These are phyloP conservation scores for Leccinum olivaceopallidum DNA, from an alignment of 768 basidiomycete species.

Conservation along the genomic window DNA sequence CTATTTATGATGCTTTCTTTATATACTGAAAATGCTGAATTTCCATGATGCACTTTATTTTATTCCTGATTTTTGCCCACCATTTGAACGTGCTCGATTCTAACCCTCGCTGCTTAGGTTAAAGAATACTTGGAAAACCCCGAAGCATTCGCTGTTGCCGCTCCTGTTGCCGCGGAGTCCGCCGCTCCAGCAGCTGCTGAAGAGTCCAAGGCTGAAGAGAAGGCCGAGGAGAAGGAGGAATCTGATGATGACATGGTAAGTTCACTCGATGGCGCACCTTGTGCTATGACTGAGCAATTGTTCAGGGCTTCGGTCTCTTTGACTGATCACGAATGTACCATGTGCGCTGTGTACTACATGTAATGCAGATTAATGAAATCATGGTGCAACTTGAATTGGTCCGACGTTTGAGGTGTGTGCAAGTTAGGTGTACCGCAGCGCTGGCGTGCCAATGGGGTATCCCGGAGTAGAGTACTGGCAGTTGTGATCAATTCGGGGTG, in stretches of 20 bases:
- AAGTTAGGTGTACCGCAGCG: background rate
- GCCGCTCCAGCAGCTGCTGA: constrained; percentile 56
- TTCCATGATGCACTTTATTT: constrained; percentile 38
- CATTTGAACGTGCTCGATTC: background rate
- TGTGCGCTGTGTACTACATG: constrained; percentile 14
- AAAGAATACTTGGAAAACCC: constrained; percentile 98
- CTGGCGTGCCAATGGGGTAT: constrained; percentile 9
- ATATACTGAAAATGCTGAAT: constrained; percentile 93
- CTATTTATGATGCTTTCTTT: constrained; percentile 31
- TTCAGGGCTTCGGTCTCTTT: constrained; percentile 91
- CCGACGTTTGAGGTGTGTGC: constrained; percentile 4
- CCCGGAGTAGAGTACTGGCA: constrained; percentile 7
- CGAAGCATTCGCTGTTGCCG: constrained; percentile 91
- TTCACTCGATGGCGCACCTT: background rate
- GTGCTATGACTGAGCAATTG: constrained; percentile 5
- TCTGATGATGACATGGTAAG: constrained; percentile 89
- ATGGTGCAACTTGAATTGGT: constrained; percentile 11
- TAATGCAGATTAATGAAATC: constrained; percentile 24
- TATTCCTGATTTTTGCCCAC: constrained; percentile 30
- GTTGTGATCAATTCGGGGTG: background rate
- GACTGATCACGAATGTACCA: constrained; percentile 49
- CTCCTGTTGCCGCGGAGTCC: constrained; percentile 57
- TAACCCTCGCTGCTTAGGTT: constrained; percentile 48
- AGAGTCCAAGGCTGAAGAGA: constrained; percentile 64
- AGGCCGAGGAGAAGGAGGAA: constrained; percentile 82